Evolutionary conservation across 1,284 basidiomycete genomes (phyloP).

Genomic region (Cryptococcus depauperatus): DNA sequence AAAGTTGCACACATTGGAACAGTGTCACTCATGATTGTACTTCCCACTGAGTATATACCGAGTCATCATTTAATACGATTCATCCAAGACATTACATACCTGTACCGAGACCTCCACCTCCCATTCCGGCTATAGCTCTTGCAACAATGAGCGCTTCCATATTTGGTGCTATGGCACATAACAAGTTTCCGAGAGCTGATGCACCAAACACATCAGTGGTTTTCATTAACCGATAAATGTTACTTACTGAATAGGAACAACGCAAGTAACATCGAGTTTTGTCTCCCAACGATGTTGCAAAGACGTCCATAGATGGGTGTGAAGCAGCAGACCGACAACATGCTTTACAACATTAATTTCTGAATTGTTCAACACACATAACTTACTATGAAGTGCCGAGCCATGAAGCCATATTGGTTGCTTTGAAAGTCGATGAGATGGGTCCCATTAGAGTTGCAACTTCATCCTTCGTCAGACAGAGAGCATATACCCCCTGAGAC

Average conservation of each 20-base stretch:
- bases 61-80: no score
- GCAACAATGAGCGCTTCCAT: slow-evolving; percentile 76
- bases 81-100: slow-evolving; percentile 7
- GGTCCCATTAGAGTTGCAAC: slow-evolving; percentile 54
- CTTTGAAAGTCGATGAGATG: slow-evolving; percentile 41
- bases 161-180: slow-evolving; percentile 71
- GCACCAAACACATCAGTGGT: not conserved
- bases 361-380: not conserved
- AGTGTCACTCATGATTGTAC: slow-evolving; percentile 40
- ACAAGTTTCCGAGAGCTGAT: slow-evolving; percentile 67
- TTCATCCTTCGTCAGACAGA: slow-evolving; percentile 5
- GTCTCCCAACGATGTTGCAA: slow-evolving; percentile 77
- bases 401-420: slow-evolving; percentile 60
- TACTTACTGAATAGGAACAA: slow-evolving; percentile 65
- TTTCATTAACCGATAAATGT: slow-evolving; percentile 3
- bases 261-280: slow-evolving; percentile 62
- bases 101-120: slow-evolving; percentile 62
- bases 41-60: slow-evolving; percentile 30
- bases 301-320: slow-evolving; percentile 81
- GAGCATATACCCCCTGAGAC: not conserved
- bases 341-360: slow-evolving; percentile 25
- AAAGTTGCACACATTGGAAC: slow-evolving; percentile 61
- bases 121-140: slow-evolving; percentile 77
- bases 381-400: slow-evolving; percentile 61
- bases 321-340: slow-evolving; percentile 79